A percentile compares a stretch with the other conserved stretches of the same genome.
phyloP scores from a whole-genome alignment of 208 protist genomes.

The Wallacemonas sp. region DNA sequence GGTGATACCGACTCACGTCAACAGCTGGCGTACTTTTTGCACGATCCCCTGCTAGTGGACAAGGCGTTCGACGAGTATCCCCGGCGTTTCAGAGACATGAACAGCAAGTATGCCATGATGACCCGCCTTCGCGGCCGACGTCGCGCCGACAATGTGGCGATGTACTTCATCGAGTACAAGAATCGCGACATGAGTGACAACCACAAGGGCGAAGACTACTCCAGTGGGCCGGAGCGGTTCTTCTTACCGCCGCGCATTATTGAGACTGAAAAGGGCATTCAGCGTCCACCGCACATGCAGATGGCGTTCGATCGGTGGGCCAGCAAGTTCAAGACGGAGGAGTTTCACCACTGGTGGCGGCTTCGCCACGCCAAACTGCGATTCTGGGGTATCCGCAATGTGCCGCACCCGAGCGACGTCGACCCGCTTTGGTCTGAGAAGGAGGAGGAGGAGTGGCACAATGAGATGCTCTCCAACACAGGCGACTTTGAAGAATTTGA shows the following conservation, averaged over 20 bases:
- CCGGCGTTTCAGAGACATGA: slow-evolving; percentile 80
- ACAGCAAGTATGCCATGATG: slow-evolving; percentile 88
- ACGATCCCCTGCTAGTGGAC: slow-evolving; percentile 89
- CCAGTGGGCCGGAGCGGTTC: slow-evolving; percentile 79
- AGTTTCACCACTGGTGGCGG: slow-evolving; percentile 92
- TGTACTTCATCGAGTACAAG: slow-evolving; percentile 93
- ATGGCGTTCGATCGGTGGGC: slow-evolving; percentile 93
- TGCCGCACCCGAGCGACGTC: slow-evolving; percentile 90
- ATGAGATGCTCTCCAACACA: slow-evolving; percentile 87
- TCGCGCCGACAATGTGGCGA: slow-evolving; percentile 67
- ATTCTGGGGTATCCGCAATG: slow-evolving; percentile 90
- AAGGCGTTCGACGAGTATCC: slow-evolving; percentile 93
- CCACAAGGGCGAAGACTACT: slow-evolving; percentile 92
- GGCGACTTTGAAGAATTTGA: slow-evolving; percentile 88
- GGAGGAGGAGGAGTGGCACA: slow-evolving; percentile 92
- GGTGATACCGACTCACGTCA: slow-evolving; percentile 89
- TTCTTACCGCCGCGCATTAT: slow-evolving; percentile 88
- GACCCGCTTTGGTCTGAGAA: slow-evolving; percentile 91
- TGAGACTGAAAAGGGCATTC: slow-evolving; percentile 88
- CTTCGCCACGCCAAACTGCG: slow-evolving; percentile 89
- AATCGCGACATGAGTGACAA: slow-evolving; percentile 88
- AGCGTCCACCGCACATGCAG: slow-evolving; percentile 91
- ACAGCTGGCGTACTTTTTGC: slow-evolving; percentile 87
- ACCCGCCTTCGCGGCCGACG: slow-evolving; percentile 72
- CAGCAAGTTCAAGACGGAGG: slow-evolving; percentile 91